Conservation (phyloP, 140 eudicot species). For the Oenanthe javanica region DNA sequence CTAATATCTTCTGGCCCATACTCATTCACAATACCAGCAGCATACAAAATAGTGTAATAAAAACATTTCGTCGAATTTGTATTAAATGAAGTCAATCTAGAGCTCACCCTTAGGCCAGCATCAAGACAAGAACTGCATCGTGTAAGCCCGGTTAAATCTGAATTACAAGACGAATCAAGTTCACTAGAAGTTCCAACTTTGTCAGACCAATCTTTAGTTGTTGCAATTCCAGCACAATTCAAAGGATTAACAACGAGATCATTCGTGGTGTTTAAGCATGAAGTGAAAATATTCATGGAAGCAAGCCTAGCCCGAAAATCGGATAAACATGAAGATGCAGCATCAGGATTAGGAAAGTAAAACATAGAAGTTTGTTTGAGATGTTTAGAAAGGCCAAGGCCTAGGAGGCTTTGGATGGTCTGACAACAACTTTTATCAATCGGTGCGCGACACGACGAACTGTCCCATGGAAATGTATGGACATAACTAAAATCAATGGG, state of each 20-base stretch:
- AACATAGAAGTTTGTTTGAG: conserved; percentile 42
- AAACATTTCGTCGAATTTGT: conserved; percentile 57
- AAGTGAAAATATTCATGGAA: conserved; percentile 19
- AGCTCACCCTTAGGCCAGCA: conserved; percentile 37
- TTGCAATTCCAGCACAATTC: conserved; percentile 39
- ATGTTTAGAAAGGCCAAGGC: conserved; percentile 51
- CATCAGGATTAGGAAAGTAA: conserved; percentile 30
- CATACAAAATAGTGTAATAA: conserved; percentile 45
- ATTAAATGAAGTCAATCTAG: conserved; percentile 34
- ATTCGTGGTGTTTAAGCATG: conserved; percentile 27
- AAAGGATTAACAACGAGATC: conserved; percentile 37
- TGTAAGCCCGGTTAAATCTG: conserved; percentile 37
- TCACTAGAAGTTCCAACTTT: conserved; percentile 19
- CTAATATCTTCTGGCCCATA: conserved; percentile 48
- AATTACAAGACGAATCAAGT: conserved; percentile 40
- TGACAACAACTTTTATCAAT: conserved; percentile 36
- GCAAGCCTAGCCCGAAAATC: conserved; percentile 32
- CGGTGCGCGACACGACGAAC: conserved; percentile 19
- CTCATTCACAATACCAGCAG: conserved; percentile 51
- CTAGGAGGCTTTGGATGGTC: conserved; percentile 50
- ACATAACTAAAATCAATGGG: conserved; percentile 34
- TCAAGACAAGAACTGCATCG: conserved; percentile 49
- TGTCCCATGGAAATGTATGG: conserved; percentile 31
- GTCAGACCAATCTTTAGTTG: conserved; percentile 36
- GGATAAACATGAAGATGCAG: conserved; percentile 40